These are phyloP conservation scores for Scedosporium boydii DNA, from an alignment of 2,329 filamentous ascomycete genomes.

Conservation along the genomic window DNA sequence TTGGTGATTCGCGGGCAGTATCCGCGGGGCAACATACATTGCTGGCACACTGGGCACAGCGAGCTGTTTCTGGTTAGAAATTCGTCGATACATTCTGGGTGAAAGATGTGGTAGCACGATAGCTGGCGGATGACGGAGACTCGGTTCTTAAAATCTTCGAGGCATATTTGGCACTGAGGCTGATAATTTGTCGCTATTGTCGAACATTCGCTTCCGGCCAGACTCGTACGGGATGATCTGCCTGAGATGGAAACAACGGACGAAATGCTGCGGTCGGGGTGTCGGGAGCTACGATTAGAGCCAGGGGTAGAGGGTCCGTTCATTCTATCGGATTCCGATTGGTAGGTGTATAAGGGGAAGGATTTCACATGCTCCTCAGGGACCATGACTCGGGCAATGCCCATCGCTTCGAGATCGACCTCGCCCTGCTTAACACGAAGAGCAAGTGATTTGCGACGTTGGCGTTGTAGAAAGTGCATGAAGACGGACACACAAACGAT, in stretches of 20 bases:
- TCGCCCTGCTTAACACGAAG: slow-evolving; percentile 67
- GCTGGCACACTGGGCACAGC: slow-evolving; percentile 85
- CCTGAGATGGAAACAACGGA: slow-evolving; percentile 14
- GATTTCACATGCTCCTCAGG: slow-evolving; percentile 60
- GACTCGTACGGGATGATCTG: background rate
- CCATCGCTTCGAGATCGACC: slow-evolving; percentile 76
- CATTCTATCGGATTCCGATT: slow-evolving; percentile 37
- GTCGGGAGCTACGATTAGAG: slow-evolving; percentile 19
- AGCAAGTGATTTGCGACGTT: slow-evolving; percentile 57
- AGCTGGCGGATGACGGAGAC: slow-evolving; percentile 72
- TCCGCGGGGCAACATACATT: slow-evolving; percentile 62
- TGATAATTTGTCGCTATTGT: slow-evolving; percentile 53
- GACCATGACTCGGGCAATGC: slow-evolving; percentile 73
- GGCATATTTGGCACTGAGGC: slow-evolving; percentile 80
- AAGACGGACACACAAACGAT: slow-evolving; percentile 56
- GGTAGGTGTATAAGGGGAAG: slow-evolving; percentile 74
- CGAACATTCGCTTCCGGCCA: slow-evolving; percentile 6
- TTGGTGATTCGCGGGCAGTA: slow-evolving; percentile 68
- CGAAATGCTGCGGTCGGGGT: slow-evolving; percentile 18
- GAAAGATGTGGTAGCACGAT: slow-evolving; percentile 86
- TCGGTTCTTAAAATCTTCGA: slow-evolving; percentile 66
- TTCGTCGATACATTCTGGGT: slow-evolving; percentile 82
- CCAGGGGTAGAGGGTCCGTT: slow-evolving; percentile 26
- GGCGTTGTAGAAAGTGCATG: slow-evolving; percentile 71
- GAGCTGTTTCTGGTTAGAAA: slow-evolving; percentile 73